These are phyloP conservation scores for Dipteronia dyeriana DNA, from an alignment of 345 rosid species.

Conservation along the genomic window DNA sequence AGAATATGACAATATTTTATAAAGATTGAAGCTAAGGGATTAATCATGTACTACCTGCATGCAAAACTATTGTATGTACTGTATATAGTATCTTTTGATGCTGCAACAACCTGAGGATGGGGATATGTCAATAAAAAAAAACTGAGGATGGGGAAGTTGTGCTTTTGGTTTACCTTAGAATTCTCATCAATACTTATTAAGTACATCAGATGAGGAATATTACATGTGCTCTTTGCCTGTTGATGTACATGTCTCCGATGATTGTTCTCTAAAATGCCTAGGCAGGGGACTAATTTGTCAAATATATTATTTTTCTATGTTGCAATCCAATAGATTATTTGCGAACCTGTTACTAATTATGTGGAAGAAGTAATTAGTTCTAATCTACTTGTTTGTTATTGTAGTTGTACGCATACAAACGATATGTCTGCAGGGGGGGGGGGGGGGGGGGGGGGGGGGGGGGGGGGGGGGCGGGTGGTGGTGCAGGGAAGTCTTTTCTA, in stretches of 20 bases:
- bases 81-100: background rate
- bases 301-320: background rate
- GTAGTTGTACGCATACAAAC: background rate
- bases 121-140: background rate
- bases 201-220: background rate
- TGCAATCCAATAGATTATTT: background rate
- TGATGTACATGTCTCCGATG: background rate
- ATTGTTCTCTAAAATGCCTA: background rate
- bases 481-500: background rate
- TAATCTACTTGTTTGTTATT: background rate
- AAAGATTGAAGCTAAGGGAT: slow-evolving; percentile 11
- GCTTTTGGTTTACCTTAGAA: background rate
- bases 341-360: background rate
- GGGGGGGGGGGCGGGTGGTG: too few species aligned
- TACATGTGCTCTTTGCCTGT: slow-evolving; percentile 3
- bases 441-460: too few species aligned
- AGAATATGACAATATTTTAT: background rate
- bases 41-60: background rate
- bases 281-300: background rate
- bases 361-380: background rate
- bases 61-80: background rate
- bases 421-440: background rate
- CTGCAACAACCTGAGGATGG: background rate
- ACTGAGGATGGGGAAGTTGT: background rate
- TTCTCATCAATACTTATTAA: background rate